A percentile compares a stretch with the other conserved stretches of the same genome.
Conservation (phyloP, 257 asterid species). For the Nyctanthes arbortristis region DNA sequence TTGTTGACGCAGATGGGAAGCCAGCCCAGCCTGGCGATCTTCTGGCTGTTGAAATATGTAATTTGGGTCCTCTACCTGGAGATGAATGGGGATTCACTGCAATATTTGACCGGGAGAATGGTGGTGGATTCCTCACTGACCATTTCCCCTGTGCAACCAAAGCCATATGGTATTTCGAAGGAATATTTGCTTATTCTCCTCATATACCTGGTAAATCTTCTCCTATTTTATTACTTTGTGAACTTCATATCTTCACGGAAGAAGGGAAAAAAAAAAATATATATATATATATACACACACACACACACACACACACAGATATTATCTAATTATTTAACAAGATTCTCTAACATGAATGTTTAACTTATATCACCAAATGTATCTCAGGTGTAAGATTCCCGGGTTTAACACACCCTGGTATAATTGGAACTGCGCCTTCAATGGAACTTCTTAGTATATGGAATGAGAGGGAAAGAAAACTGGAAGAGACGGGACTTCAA, state of each 20-base stretch:
- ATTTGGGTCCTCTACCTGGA: conserved; percentile 92
- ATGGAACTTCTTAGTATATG: conserved; percentile 76
- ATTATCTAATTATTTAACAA: not conserved
- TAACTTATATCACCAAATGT: not conserved
- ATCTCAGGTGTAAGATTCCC: conserved; percentile 82
- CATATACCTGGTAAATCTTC: conserved; percentile 75
- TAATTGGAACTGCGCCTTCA: conserved; percentile 95
- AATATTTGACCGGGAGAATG: conserved; percentile 88
- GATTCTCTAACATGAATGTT: not conserved
- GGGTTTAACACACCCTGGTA: conserved; percentile 90
- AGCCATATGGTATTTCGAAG: conserved; percentile 96
- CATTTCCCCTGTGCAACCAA: conserved; percentile 87
- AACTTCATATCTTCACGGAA: too few species aligned
- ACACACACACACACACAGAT: too few species aligned
- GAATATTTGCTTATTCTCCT: conserved; percentile 92
- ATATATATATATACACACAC: too few species aligned
- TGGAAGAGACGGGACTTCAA: conserved; percentile 66
- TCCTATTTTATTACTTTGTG: not conserved
- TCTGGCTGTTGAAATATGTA: conserved; percentile 82
- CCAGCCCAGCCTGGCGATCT: conserved; percentile 93
- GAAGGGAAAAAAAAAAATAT: too few species aligned
- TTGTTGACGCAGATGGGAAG: conserved; percentile 60
- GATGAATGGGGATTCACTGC: conserved; percentile 99
- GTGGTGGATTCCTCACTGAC: conserved; percentile 94
- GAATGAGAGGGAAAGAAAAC: conserved; percentile 77